Evolutionary conservation across 192 early-diverging fungal species (phyloP).

Genomic region (Coemansia sp.): DNA sequence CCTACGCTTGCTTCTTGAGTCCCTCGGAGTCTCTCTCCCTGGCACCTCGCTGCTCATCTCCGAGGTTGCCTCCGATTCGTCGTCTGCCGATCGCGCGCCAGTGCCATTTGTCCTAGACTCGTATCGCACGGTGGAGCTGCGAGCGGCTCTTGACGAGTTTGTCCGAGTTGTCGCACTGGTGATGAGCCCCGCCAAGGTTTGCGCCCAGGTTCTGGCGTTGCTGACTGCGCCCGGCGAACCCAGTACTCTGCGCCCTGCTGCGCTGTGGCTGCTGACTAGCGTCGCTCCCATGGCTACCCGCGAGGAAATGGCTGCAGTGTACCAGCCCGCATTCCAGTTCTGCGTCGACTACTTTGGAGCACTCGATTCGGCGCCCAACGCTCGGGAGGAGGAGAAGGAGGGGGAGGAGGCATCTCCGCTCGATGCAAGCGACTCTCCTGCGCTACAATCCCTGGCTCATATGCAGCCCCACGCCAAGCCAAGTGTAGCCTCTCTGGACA

Average conservation of each 20-base stretch:
- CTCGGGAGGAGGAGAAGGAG: too few species aligned
- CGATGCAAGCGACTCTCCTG: too few species aligned
- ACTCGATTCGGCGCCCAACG: not conserved
- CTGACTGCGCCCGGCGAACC: not conserved
- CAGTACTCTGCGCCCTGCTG: not conserved
- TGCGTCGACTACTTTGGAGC: slow-evolving; percentile 18
- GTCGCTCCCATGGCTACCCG: not conserved
- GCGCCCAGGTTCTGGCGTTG: slow-evolving; percentile 23
- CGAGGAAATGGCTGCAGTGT: not conserved
- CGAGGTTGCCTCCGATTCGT: slow-evolving; percentile 4
- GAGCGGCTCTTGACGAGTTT: slow-evolving; percentile 20
- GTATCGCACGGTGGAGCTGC: slow-evolving; percentile 16
- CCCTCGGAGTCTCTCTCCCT: slow-evolving; percentile 29
- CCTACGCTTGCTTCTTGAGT: slow-evolving; percentile 15
- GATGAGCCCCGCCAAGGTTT: slow-evolving; percentile 3
- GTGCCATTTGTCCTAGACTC: slow-evolving; percentile 25
- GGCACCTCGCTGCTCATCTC: slow-evolving; percentile 38
- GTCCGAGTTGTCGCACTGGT: slow-evolving; percentile 1
- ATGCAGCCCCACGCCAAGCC: not conserved
- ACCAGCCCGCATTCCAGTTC: slow-evolving; percentile 30
- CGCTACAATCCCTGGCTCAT: not conserved
- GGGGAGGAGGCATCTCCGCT: too few species aligned
- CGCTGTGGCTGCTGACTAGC: slow-evolving; percentile 31
- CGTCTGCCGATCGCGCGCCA: not conserved
- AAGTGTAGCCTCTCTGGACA: not conserved